Evolutionary conservation across 306 rosid genomes (phyloP), one percentile per base, ranked within the genome.

Genomic region (Datisca glomerata): DNA sequence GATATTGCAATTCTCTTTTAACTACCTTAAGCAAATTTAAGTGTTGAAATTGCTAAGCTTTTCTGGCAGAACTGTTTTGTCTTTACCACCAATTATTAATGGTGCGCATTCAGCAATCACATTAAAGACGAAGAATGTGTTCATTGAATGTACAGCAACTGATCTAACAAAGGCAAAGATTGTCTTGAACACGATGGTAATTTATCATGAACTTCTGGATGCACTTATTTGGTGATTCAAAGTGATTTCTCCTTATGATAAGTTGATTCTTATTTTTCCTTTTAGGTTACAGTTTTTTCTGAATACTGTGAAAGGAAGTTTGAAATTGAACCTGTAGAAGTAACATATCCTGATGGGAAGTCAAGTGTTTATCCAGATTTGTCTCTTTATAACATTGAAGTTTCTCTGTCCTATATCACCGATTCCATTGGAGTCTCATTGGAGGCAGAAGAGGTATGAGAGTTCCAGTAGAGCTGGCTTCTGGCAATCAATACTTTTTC

Each of bases 71-170:
- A 74, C 91, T 59, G 86, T 89, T 47, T 58, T 89, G 68, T 89
- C 97, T 21, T 55, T 89, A 29, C 97, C 97, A 9, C 97, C 97
- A 29, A 83, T 89, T 45, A 89, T 89, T 24, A 89, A 89, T 64
- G 79, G 95, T 50, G 93, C 95, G 12, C 93, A 77, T 58, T 83
- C 97, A 11, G 97, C 97, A 47, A 83, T 89, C 61, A 74, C 81
- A 46, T 53, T 83, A 53, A 80, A 80, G 75, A 89, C 95, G 2
- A 83, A 72, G 79, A 83, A 74, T 24, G 79, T 89, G 17, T 74
- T 83, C 28, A 70, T 89, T 58, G 97, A 89, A 74, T 89, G 97
- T 58, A 89, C 97, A 12, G 97, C 97, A 9, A 83, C 97, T 53
- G 97, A 89, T 68, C 68, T 80, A 58, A 89, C 95, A 22, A 89